Evolutionary conservation across 768 basidiomycete genomes (phyloP).

Genomic region (Tephrocybe sp.): DNA sequence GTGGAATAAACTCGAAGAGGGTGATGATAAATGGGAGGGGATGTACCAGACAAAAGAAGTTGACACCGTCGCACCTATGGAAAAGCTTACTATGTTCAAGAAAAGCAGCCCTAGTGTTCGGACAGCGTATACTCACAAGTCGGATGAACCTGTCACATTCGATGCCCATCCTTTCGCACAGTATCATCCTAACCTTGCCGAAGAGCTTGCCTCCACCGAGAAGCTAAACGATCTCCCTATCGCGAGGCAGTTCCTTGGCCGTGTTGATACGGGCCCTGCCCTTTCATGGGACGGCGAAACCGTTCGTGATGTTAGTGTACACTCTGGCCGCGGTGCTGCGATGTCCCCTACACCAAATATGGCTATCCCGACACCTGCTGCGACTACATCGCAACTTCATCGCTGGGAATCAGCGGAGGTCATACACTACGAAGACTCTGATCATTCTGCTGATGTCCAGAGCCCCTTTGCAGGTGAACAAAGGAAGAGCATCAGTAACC

Average conservation of each 20-base stretch:
- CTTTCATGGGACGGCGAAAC: slow-evolving; percentile 60
- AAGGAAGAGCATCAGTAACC: slow-evolving; percentile 42
- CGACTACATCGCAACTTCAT: slow-evolving; percentile 51
- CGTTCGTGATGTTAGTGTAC: slow-evolving; percentile 46
- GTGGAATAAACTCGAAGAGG: slow-evolving; percentile 62
- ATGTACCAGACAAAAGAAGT: slow-evolving; percentile 42
- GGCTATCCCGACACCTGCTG: slow-evolving; percentile 64
- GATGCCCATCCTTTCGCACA: slow-evolving; percentile 53
- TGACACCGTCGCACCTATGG: slow-evolving; percentile 49
- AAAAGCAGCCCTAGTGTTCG: slow-evolving; percentile 52
- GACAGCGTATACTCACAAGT: slow-evolving; percentile 51
- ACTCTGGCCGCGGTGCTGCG: slow-evolving; percentile 44
- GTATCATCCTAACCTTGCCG: slow-evolving; percentile 56
- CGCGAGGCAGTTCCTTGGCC: slow-evolving; percentile 43
- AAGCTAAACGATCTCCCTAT: slow-evolving; percentile 29
- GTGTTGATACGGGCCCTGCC: slow-evolving; percentile 39
- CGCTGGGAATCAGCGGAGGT: slow-evolving; percentile 74
- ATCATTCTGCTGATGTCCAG: slow-evolving; percentile 25
- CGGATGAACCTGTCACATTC: slow-evolving; percentile 40
- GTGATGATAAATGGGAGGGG: slow-evolving; percentile 48
- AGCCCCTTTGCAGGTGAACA: slow-evolving; percentile 26
- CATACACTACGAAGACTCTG: slow-evolving; percentile 37
- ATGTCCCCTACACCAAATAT: slow-evolving; percentile 51
- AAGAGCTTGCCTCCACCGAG: slow-evolving; percentile 45
- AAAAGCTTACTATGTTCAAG: slow-evolving; percentile 69